A percentile compares a stretch with the other conserved stretches of the same genome.
Evolutionary conservation across 1,284 basidiomycete genomes (phyloP).

Genomic region (Puccinia coronata): DNA sequence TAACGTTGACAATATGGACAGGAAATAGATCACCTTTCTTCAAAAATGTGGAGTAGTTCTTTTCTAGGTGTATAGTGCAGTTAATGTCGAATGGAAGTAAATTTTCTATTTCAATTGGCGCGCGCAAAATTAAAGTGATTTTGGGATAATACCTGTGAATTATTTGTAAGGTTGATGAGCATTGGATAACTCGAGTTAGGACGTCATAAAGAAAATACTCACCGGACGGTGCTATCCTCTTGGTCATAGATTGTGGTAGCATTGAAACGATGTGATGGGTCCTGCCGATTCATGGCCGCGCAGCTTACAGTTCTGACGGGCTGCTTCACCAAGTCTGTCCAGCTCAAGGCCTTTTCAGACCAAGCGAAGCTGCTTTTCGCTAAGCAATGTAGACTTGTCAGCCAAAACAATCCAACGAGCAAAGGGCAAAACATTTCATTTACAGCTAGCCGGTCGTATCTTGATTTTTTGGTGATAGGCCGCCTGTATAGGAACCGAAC

Average conservation of each 20-base stretch:
- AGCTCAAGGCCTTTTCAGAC: slow-evolving; percentile 78
- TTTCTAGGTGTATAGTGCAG: slow-evolving; percentile 28
- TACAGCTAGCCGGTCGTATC: slow-evolving; percentile 74
- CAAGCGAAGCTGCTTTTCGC: slow-evolving; percentile 61
- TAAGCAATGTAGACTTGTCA: neutral
- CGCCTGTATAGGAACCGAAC: slow-evolving; percentile 85
- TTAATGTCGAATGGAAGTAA: slow-evolving; percentile 91
- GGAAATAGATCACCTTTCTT: slow-evolving; percentile 93
- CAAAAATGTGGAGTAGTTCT: slow-evolving; percentile 73
- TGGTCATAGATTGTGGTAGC: slow-evolving; percentile 59
- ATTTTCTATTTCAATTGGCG: slow-evolving; percentile 78
- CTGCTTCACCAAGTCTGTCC: slow-evolving; percentile 82
- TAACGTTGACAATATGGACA: slow-evolving; percentile 91
- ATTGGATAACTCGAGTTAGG: neutral
- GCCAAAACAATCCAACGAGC: neutral
- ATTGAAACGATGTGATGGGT: slow-evolving; percentile 94
- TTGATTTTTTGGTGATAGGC: slow-evolving; percentile 81
- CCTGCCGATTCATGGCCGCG: slow-evolving; percentile 74
- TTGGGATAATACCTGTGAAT: slow-evolving; percentile 47
- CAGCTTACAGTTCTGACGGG: slow-evolving; percentile 82
- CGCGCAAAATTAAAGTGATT: slow-evolving; percentile 38
- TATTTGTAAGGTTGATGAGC: neutral
- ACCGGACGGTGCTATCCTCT: slow-evolving; percentile 40
- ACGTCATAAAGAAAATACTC: neutral
- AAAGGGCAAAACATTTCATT: neutral